These are phyloP conservation scores for Boletus subparvulus DNA, from an alignment of 768 basidiomycete genomes.

Conservation along the genomic window DNA sequence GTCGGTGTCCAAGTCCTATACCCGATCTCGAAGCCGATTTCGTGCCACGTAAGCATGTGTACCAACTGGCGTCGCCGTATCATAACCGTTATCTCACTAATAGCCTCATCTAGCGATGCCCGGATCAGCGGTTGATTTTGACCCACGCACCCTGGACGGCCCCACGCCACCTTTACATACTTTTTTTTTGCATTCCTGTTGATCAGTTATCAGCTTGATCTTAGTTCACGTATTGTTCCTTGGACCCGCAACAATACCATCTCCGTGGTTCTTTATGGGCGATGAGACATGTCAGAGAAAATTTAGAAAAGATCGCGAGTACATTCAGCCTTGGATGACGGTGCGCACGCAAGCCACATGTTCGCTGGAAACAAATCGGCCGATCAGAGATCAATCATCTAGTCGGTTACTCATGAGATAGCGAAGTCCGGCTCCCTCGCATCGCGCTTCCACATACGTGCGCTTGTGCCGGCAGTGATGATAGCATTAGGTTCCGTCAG, in stretches of 20 bases:
- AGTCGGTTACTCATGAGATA: background rate
- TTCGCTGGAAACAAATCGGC: background rate
- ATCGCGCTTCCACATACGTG: background rate
- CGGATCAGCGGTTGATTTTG: background rate
- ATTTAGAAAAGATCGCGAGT: background rate
- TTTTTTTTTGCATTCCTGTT: constrained; percentile 10
- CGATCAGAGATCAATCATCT: constrained; percentile 4
- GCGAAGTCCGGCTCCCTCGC: background rate
- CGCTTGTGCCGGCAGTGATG: constrained; percentile 6
- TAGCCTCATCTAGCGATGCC: background rate
- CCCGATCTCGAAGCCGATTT: background rate
- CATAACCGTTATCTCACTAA: constrained; percentile 15
- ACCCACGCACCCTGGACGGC: constrained; percentile 8
- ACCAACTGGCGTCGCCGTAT: constrained; percentile 1
- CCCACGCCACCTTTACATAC: constrained; percentile 17
- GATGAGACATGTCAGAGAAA: constrained; percentile 1
- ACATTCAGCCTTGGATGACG: background rate
- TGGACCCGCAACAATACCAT: constrained; percentile 19
- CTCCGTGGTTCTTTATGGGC: constrained; percentile 3
- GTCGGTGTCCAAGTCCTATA: background rate
- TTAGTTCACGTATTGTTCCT: background rate
- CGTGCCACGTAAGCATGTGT: background rate
- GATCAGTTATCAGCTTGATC: background rate
- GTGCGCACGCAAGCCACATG: background rate
- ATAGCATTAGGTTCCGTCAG: constrained; percentile 9